Conservation (phyloP, 129 eudicot species). For the Flaveria robusta region DNA sequence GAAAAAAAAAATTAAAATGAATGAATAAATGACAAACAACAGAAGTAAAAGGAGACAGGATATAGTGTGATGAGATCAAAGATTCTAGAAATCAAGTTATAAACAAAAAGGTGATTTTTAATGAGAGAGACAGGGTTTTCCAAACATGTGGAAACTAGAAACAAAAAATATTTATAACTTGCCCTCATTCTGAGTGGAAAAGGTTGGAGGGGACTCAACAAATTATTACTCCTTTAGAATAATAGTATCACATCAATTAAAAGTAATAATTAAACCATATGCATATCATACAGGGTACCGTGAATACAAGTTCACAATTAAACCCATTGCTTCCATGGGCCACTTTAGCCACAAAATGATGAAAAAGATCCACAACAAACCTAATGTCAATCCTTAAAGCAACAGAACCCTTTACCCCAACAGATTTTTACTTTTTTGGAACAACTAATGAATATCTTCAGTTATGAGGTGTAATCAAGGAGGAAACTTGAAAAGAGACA, state of each 20-base stretch:
- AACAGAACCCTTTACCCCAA: constrained; percentile 40
- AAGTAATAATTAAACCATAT: constrained; percentile 24
- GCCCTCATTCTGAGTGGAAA: constrained; percentile 19
- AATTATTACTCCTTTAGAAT: constrained; percentile 32
- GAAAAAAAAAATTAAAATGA: constrained; percentile 3
- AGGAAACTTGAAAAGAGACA: constrained; percentile 28
- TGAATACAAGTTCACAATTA: constrained; percentile 29
- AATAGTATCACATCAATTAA: constrained; percentile 41
- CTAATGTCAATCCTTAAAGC: constrained; percentile 44
- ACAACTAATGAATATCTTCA: constrained; percentile 23
- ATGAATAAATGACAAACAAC: constrained; percentile 4
- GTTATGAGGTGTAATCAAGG: constrained; percentile 19
- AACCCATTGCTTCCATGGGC: constrained; percentile 27
- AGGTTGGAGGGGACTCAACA: constrained; percentile 30
- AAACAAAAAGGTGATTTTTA: constrained; percentile 3
- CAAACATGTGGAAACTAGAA: constrained; percentile 18
- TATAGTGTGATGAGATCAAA: constrained; percentile 9
- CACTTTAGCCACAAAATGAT: constrained; percentile 33
- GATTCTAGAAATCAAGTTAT: constrained; percentile 24
- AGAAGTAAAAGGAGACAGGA: constrained; percentile 6
- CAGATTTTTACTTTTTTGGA: constrained; percentile 30
- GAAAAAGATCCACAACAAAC: constrained; percentile 32
- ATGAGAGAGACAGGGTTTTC: constrained; percentile 8
- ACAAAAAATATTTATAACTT: background rate
- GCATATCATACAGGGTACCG: constrained; percentile 22